Conservation (phyloP, 2,329 filamentous ascomycete species). For the Fusarium abutilonis region DNA sequence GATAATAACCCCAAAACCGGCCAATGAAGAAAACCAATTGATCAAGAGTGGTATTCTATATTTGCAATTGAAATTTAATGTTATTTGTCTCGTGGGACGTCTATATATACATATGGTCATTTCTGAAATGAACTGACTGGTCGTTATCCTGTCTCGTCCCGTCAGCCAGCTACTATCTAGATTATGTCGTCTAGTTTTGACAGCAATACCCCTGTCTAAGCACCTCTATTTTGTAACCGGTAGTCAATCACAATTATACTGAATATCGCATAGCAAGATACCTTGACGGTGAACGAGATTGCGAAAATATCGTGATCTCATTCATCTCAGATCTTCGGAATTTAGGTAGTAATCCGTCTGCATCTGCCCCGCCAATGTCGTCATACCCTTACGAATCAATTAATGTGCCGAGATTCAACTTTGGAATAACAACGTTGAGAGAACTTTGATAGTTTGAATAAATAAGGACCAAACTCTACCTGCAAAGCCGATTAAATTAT, state of each 20-base stretch:
- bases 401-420: neutral
- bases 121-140: no score
- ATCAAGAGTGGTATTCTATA: no score
- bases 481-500: neutral
- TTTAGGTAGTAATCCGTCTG: constrained; percentile 20
- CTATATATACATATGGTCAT: no score
- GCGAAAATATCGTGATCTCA: neutral
- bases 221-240: neutral
- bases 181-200: no score
- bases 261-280: neutral
- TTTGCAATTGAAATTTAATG: neutral
- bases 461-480: neutral
- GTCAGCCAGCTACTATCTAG: neutral
- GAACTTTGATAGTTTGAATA: neutral
- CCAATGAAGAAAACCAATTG: no score
- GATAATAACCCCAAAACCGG: no score
- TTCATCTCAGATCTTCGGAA: neutral
- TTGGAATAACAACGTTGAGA: neutral
- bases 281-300: neutral
- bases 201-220: neutral
- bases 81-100: no score
- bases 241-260: neutral
- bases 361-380: constrained; percentile 37
- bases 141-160: no score
- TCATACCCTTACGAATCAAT: constrained; percentile 23